phyloP scores from a whole-genome alignment of 83 land plant genomes.

The Picea mariana region DNA sequence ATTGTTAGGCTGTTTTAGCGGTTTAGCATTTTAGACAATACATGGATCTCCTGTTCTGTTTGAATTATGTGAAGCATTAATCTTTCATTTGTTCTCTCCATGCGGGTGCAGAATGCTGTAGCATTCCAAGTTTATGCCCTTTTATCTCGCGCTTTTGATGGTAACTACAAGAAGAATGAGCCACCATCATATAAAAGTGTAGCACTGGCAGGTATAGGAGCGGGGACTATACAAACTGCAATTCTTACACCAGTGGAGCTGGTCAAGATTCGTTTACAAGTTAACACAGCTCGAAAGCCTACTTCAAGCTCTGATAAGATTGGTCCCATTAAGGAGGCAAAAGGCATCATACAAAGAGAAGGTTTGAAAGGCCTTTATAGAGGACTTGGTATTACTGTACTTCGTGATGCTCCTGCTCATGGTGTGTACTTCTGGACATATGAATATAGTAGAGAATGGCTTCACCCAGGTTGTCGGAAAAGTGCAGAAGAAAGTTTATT shows the following conservation, averaged over 20 bases:
- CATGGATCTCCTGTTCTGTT: background rate
- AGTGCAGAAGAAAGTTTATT: constrained; percentile 58
- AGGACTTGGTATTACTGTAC: constrained; percentile 72
- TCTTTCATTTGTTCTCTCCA: background rate
- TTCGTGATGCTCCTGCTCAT: constrained; percentile 92
- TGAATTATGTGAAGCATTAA: background rate
- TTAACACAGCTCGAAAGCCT: constrained; percentile 24
- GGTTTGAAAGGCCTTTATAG: constrained; percentile 84
- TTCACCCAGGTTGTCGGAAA: constrained; percentile 93
- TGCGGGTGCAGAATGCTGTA: constrained; percentile 81
- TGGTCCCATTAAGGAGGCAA: constrained; percentile 67
- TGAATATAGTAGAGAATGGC: constrained; percentile 75
- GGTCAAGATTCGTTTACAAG: constrained; percentile 81
- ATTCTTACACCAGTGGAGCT: constrained; percentile 87
- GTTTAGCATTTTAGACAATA: no score
- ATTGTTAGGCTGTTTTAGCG: no score
- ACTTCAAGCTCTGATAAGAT: background rate
- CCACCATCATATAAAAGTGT: constrained; percentile 84
- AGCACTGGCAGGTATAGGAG: constrained; percentile 77
- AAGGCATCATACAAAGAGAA: constrained; percentile 55
- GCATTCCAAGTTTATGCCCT: constrained; percentile 83
- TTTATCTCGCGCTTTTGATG: constrained; percentile 59
- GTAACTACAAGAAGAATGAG: constrained; percentile 25
- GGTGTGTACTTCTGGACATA: constrained; percentile 92
- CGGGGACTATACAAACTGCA: constrained; percentile 81